A percentile compares a stretch with the other conserved stretches of the same genome.
Conservation (phyloP, 768 basidiomycete genomes). For the Boletus vermiculosoides region DNA sequence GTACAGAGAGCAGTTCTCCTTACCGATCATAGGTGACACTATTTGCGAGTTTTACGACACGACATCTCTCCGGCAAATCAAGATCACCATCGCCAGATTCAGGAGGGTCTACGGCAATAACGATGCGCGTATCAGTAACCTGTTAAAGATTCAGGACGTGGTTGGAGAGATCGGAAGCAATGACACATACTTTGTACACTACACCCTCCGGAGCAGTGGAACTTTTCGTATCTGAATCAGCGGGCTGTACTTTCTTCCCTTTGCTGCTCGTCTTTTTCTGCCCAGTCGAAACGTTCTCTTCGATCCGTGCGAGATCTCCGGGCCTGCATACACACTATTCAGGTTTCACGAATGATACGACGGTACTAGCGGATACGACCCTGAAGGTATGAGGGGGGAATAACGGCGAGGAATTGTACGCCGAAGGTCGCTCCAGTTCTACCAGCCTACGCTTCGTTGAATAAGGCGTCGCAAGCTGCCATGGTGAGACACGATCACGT, state of each 20-base stretch:
- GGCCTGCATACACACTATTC: conserved; percentile 45
- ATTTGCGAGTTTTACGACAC: conserved; percentile 87
- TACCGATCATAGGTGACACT: conserved; percentile 89
- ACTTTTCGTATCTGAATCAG: conserved; percentile 39
- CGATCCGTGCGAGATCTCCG: conserved; percentile 87
- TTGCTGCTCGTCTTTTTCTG: conserved; percentile 44
- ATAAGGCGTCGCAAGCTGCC: conserved; percentile 7
- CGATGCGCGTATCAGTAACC: conserved; percentile 80
- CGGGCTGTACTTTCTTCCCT: conserved; percentile 40
- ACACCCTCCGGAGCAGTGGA: conserved; percentile 65
- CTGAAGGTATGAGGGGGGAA: conserved; percentile 90
- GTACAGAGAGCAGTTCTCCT: not conserved
- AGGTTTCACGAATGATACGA: conserved; percentile 2
- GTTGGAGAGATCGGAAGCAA: not conserved
- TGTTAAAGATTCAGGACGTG: conserved; percentile 25
- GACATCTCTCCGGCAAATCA: conserved; percentile 81
- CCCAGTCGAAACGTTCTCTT: conserved; percentile 56
- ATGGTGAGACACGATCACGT: conserved; percentile 13
- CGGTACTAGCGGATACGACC: conserved; percentile 34
- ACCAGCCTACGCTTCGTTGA: conserved; percentile 62
- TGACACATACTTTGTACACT: conserved; percentile 66
- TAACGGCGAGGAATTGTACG: conserved; percentile 64
- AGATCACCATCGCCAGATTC: conserved; percentile 62
- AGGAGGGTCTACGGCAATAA: conserved; percentile 71
- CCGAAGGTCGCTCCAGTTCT: conserved; percentile 80